Percentiles rank a stretch among this genome's conserved stretches.
Evolutionary conservation across 106 monocot species (phyloP).

Genomic region (Xerophyta viscosa): DNA sequence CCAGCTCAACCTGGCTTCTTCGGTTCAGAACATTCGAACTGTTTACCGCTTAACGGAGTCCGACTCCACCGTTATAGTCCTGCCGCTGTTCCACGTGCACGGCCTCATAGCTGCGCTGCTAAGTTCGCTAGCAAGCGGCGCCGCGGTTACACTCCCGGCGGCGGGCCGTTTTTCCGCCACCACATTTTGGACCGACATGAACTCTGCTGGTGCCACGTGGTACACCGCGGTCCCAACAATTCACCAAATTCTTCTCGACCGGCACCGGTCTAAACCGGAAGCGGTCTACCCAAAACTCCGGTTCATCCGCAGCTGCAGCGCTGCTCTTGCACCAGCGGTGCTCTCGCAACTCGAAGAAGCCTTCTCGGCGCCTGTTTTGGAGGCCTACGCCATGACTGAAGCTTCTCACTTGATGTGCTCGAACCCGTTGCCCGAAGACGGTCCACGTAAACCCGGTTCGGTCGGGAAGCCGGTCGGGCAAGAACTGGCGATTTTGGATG

Average conservation of each 20-base stretch:
- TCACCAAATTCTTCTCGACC: slow-evolving; percentile 93
- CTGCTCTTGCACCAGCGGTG: slow-evolving; percentile 69
- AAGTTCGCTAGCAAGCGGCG: slow-evolving; percentile 53
- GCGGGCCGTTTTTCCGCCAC: slow-evolving; percentile 81
- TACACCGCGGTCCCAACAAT: slow-evolving; percentile 96
- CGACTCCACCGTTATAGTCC: slow-evolving; percentile 82
- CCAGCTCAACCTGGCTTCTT: slow-evolving; percentile 73
- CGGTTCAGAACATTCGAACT: slow-evolving; percentile 54
- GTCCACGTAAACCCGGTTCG: slow-evolving; percentile 63
- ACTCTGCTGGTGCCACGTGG: slow-evolving; percentile 60
- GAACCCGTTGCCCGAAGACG: slow-evolving; percentile 73
- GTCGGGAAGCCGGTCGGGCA: slow-evolving; percentile 69
- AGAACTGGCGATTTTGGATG: slow-evolving; percentile 66
- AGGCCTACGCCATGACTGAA: slow-evolving; percentile 98
- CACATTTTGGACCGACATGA: slow-evolving; percentile 70
- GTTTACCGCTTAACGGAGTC: slow-evolving; percentile 53
- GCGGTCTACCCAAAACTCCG: slow-evolving; percentile 61
- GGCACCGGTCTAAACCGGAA: slow-evolving; percentile 54
- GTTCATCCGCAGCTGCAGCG: slow-evolving; percentile 96
- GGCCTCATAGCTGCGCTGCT: slow-evolving; percentile 78
- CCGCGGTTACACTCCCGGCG: slow-evolving; percentile 47
- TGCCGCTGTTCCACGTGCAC: slow-evolving; percentile 95
- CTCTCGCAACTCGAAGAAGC: slow-evolving; percentile 51
- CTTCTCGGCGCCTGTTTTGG: slow-evolving; percentile 79
- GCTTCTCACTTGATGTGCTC: slow-evolving; percentile 79